Conservation (phyloP, 1,284 basidiomycete genomes). For the Paramarasmius palmivorus region DNA sequence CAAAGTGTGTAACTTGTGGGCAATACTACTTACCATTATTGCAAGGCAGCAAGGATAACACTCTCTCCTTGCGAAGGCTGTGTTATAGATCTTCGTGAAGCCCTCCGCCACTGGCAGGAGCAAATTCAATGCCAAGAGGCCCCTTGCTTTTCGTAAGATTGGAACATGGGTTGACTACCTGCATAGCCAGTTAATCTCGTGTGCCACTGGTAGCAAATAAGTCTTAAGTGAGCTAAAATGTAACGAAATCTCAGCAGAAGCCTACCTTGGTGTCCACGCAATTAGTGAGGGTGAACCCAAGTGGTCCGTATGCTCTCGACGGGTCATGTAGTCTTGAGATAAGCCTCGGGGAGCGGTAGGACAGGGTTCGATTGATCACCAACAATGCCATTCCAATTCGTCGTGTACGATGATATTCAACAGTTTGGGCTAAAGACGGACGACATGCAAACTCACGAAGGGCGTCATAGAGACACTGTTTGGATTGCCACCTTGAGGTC, state of each 20-base stretch:
- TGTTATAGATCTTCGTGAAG: slow-evolving; percentile 26
- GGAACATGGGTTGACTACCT: slow-evolving; percentile 26
- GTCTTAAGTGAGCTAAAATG: neutral
- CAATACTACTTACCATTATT: slow-evolving; percentile 25
- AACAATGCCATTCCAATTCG: slow-evolving; percentile 39
- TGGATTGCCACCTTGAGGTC: slow-evolving; percentile 58
- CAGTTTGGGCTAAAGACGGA: too few relatives aligned
- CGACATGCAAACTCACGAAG: slow-evolving; percentile 27
- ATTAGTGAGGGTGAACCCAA: slow-evolving; percentile 35
- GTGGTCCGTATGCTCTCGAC: slow-evolving; percentile 32
- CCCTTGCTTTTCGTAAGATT: too few relatives aligned
- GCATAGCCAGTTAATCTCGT: slow-evolving; percentile 32
- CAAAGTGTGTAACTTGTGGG: too few relatives aligned
- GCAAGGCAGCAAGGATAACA: slow-evolving; percentile 39
- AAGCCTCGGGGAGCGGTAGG: slow-evolving; percentile 37
- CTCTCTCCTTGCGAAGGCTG: slow-evolving; percentile 32
- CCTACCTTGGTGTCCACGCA: slow-evolving; percentile 32
- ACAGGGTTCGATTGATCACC: slow-evolving; percentile 32
- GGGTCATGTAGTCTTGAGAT: slow-evolving; percentile 36
- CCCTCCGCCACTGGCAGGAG: slow-evolving; percentile 27
- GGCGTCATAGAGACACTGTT: slow-evolving; percentile 59
- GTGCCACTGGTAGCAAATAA: slow-evolving; percentile 30
- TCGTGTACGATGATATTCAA: slow-evolving; percentile 10
- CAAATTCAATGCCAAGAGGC: slow-evolving; percentile 36
- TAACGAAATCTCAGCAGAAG: neutral